Base-by-base conservation (phyloP, 2,329 filamentous ascomycete genomes). In the Diaporthe velutina region DNA sequence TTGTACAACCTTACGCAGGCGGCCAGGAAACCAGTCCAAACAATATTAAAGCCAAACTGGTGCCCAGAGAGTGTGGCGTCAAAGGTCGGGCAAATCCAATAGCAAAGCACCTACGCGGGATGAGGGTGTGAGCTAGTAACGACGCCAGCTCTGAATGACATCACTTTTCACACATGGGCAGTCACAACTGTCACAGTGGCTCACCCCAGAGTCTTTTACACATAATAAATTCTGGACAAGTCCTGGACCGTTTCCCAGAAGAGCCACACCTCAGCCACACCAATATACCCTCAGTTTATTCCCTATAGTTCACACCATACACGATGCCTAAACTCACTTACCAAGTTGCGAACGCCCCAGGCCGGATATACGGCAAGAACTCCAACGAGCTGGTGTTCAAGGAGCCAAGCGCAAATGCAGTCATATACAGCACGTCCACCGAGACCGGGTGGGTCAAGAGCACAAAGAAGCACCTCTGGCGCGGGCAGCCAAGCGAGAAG, bases 351-450 rank as follows among this genome's bases (percentile, higher is more conserved):
- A 72, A 76, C 17, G 74, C 74, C 33, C 72, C 74, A 2, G 74
- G 74, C 15, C 70, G 70, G 9, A 57, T 76, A 38, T 76, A 74
- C 45, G 74, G 74, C 60, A 76, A 74, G 67, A 76, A 76, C 45
- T 52, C 72, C 54, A 71, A 76, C 45, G 74, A 76, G 67, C 72
- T 76, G 25, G 28, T 76, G n/a, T 76, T 76, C 68, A 76, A 74
- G 38, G 72, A 76, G n/a, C 74, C 74, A 3, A 61, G 60, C n/a
- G 57, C 52, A n/a, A 50, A 71, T 33, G 74, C 74, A 13, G 25
- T 72, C 19, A 76, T 76, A 38, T 76, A 76, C 68, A 76, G 67
- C 72, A 76, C 74, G 15, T 73, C 74, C 12, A 72, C 74, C 40
- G 55, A 74, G 4, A 50, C 67, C 19, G 71, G 74, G 4, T 40